phyloP scores from a whole-genome alignment of 306 rosid species.

The Canavalia ensiformis region DNA sequence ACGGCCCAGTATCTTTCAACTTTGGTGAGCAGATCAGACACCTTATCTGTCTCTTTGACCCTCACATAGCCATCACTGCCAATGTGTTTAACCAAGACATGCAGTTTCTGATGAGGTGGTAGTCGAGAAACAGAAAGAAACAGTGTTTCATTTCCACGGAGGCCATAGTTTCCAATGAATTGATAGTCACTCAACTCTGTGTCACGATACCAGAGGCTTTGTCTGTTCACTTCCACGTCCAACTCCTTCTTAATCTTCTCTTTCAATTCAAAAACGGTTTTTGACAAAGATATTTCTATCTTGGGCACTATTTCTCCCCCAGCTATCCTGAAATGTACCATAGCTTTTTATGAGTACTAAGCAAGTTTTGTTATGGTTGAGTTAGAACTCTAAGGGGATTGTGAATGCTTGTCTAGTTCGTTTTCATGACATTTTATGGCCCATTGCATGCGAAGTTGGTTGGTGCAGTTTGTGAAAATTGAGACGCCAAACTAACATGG shows the following conservation, averaged over 20 bases:
- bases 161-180: neutral
- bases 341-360: neutral
- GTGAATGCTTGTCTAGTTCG: slow-evolving; percentile 34
- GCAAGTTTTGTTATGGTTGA: slow-evolving; percentile 1
- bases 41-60: slow-evolving; percentile 50
- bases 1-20: slow-evolving; percentile 50
- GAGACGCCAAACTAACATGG: slow-evolving; percentile 43
- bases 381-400: neutral
- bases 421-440: slow-evolving; percentile 7
- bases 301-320: slow-evolving; percentile 50
- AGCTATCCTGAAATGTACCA: slow-evolving; percentile 32
- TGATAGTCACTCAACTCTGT: slow-evolving; percentile 15
- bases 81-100: slow-evolving; percentile 8
- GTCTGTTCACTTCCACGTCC: slow-evolving; percentile 41
- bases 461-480: slow-evolving; percentile 17
- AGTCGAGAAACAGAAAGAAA: slow-evolving; percentile 42
- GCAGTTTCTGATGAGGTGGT: slow-evolving; percentile 22
- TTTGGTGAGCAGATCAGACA: slow-evolving; percentile 32
- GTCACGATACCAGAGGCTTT: slow-evolving; percentile 42
- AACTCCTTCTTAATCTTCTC: slow-evolving; percentile 34
- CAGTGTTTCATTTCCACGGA: neutral
- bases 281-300: slow-evolving; percentile 11
- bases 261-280: slow-evolving; percentile 46
- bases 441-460: slow-evolving; percentile 30
- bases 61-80: slow-evolving; percentile 42